Evolutionary conservation across 768 basidiomycete genomes (phyloP).

Genomic region (Galerina marginata): DNA sequence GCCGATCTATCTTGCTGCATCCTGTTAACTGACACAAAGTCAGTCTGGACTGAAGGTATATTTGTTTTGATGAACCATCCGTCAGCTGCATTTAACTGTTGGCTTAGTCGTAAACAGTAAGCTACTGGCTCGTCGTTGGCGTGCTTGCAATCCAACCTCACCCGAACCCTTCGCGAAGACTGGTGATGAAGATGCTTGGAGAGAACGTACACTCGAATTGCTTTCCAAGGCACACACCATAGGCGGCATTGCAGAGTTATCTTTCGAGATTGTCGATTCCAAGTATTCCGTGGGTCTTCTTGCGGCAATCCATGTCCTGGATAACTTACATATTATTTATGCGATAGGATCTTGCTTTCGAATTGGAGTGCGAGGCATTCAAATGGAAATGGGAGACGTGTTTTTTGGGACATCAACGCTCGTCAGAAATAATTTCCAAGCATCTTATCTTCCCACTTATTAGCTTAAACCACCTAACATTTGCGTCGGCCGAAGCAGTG

Average conservation of each 20-base stretch:
- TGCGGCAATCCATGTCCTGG: not conserved
- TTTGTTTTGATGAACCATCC: not conserved
- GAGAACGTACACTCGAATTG: slow-evolving; percentile 55
- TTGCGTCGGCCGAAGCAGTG: slow-evolving; percentile 64
- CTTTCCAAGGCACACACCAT: slow-evolving; percentile 66
- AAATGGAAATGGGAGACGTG: slow-evolving; percentile 84
- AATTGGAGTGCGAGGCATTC: slow-evolving; percentile 61
- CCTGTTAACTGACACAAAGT: slow-evolving; percentile 76
- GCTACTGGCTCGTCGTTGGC: slow-evolving; percentile 74
- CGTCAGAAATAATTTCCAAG: slow-evolving; percentile 76
- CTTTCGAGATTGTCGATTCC: slow-evolving; percentile 65
- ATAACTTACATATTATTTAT: slow-evolving; percentile 13
- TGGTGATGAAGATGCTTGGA: slow-evolving; percentile 67
- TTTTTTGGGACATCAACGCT: slow-evolving; percentile 63
- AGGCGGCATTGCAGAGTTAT: slow-evolving; percentile 58
- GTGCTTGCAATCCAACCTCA: slow-evolving; percentile 54
- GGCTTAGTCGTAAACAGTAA: slow-evolving; percentile 56
- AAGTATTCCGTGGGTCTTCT: slow-evolving; percentile 46
- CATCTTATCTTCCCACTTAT: slow-evolving; percentile 82
- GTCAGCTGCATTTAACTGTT: not conserved
- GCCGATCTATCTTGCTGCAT: slow-evolving; percentile 64
- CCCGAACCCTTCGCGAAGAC: slow-evolving; percentile 31
- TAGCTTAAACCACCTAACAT: slow-evolving; percentile 70
- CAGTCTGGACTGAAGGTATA: slow-evolving; percentile 77
- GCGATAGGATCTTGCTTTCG: slow-evolving; percentile 68